Evolutionary conservation across 345 rosid species (phyloP), one percentile per base, ranked within the genome.

Genomic region (Citrus sinensis): DNA sequence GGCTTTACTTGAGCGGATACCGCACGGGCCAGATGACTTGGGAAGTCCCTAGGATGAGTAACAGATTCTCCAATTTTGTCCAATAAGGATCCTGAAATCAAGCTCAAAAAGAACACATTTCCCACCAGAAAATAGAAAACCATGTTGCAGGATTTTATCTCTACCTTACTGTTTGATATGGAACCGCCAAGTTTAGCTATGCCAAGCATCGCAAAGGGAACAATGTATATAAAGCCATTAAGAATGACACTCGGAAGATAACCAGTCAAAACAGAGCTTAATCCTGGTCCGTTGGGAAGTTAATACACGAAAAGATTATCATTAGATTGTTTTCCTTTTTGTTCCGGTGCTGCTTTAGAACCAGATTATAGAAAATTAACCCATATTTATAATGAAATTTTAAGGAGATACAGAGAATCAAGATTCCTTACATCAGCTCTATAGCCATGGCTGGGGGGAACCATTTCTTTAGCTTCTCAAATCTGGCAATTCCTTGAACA

Each of bases 81-180:
- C 14, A 95, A 90, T 75, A 95, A 82, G 71, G 99, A 95, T 34
- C 98, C 99, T 40, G 97, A 95, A 73, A 95, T 83, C 83, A 93
- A 79, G 80, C 95, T 93, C 89, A 93, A 70, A 81, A 95, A 91
- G 89, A 93, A 92, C 37, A 93, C 94, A 86, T 95, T 95, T 73
- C 97, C 98, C 84, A 95, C 83, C 9, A 92, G 92, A 81, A 95
- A 95, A 87, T 90, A 93, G 86, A 95, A 92, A 74, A 90, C 97
- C 97, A 93, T 93, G 83, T 92, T 90, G 89, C 98, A 92, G 76
- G 99, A 91, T 86, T 88, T 93, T n/a, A 92, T 91, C 89, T 95
- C 98, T 73, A 87, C 93, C 76, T 87, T 91, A 89, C 97, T 95
- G 79, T 83, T 91, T 61, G 96, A 92, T 67, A 88, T 71, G 54